Evolutionary conservation across 768 basidiomycete species (phyloP), one percentile per base, ranked within the genome.

Genomic region (Candolleomyces efflorescens): DNA sequence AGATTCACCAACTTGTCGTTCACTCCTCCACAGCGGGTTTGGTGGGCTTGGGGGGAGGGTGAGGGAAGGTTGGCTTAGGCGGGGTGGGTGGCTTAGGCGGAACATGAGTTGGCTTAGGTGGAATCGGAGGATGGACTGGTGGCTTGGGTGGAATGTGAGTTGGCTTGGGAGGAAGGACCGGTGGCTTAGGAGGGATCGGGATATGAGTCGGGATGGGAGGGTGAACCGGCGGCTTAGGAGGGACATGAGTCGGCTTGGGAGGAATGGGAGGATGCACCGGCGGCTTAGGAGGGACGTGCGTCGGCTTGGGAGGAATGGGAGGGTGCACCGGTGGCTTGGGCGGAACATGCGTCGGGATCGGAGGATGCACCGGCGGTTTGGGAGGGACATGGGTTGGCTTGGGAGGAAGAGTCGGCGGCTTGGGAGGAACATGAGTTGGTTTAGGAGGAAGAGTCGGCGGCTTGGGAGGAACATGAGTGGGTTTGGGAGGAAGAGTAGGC

Each of bases 81-180:
- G 44, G 44, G 44, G 6, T 6, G n/a, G 52, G 52, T n/a, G 55
- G 55, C 46, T 47, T 47, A 24, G 55, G 55, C 18, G 56, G n/a
- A n/a, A n/a, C 18, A 15, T 50, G 47, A 18, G 56, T 50, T 2
- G 56, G 56, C 48, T n/a, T n/a, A n/a, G 56, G 56, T 41, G 56
- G 56, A 11, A 13, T n/a, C 4, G 17, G 46, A 20, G 43, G 43
- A 20, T 44, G 43, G n/a, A n/a, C n/a, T n/a, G n/a, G n/a, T n/a
- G n/a, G n/a, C n/a, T n/a, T n/a, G n/a, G n/a, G 15, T n/a, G 53
- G 9, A 53, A 26, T 17, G 37, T 24, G 13, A n/a, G 53, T 41
- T 20, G 53, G 53, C 41, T 54, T 54, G 17, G 53, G 53, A 27
- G 53, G 53, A 43, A 24, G 22, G 22, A 45, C 39, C 27, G 52